phyloP scores from a whole-genome alignment of 2,329 filamentous ascomycete species.

The Rhynchosporium secalis region DNA sequence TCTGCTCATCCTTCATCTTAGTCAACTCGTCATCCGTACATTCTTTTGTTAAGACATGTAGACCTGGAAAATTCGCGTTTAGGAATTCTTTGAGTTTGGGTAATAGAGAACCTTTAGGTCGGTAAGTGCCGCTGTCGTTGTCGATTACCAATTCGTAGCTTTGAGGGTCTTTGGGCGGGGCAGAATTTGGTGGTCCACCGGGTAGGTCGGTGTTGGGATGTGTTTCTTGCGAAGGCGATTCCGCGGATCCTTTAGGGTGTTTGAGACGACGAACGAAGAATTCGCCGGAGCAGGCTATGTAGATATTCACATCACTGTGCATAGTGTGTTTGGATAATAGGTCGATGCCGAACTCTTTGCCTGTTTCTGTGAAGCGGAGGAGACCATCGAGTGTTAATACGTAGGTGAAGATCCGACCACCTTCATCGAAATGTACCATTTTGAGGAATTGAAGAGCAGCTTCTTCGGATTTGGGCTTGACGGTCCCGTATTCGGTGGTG shows the following conservation, averaged over 20 bases:
- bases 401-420: constrained; percentile 86
- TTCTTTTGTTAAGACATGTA: constrained; percentile 72
- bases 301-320: constrained; percentile 89
- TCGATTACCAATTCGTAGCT: constrained; percentile 89
- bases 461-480: constrained; percentile 65
- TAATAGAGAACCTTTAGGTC: constrained; percentile 76
- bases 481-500: constrained; percentile 70
- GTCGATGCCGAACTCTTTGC: constrained; percentile 93
- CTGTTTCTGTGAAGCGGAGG: constrained; percentile 90
- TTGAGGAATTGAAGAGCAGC: constrained; percentile 80
- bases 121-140: constrained; percentile 92
- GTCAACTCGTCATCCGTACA: constrained; percentile 76
- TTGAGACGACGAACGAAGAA: constrained; percentile 80
- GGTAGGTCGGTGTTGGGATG: constrained; percentile 53
- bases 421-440: constrained; percentile 82
- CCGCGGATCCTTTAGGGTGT: constrained; percentile 49
- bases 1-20: constrained; percentile 74
- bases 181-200: constrained; percentile 47
- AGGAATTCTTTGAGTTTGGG: constrained; percentile 72
- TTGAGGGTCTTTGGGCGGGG: constrained; percentile 49
- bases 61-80: constrained; percentile 69
- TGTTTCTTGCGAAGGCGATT: constrained; percentile 48
- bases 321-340: constrained; percentile 93
- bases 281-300: constrained; percentile 89
- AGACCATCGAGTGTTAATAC: constrained; percentile 84